Evolutionary conservation across 768 basidiomycete species (phyloP), one percentile per base, ranked within the genome.

Genomic region (Leccinum boreale): DNA sequence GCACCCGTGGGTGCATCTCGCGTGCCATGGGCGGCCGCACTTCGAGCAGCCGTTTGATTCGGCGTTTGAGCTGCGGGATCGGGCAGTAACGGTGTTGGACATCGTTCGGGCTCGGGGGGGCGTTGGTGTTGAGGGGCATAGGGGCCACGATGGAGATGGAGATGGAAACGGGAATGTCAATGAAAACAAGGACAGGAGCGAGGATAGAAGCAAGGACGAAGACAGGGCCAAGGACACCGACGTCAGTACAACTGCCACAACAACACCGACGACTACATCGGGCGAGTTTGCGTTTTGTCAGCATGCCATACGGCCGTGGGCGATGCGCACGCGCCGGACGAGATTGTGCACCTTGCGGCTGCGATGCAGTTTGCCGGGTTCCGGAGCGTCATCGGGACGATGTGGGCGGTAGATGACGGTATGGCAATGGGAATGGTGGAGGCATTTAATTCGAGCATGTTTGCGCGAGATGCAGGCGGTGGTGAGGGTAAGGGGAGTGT

Each of bases 331-430:
- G 65, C 69, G 4, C 68, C 72, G 0, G 72, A 75, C 54, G 74
- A 76, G 55, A 58, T 66, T 11, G 60, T 75, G 3, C 70, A 74
- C 29, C 72, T 75, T 7, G 74, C 74, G 1, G 65, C 73, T 2
- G 74, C 67, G 21, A 64, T 76, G 64, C 74, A 72, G 31, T 75
- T 75, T 47, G 57, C 64, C 1, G 74, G 74, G 1, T 76, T 74
- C 48, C 54, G 70, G 23, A 64, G 72, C 31, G 75, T 75, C 17
- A 64, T 76, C 5, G 74, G 72, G 33, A 74, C 75, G 28, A 62
- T 73, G 62, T 73, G 74, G 73, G 64, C 67, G 3, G 70, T 70
- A 33, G 68, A 70, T 45, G 70, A 71, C 5, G 48, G 5, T 35
- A 67, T 65, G 64, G 69, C 50, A 3, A 49, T 21, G 17, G 26